A percentile compares a stretch with the other conserved stretches of the same genome.
phyloP scores from a whole-genome alignment of 1,284 basidiomycete species.

The Ustilago trichophora region DNA sequence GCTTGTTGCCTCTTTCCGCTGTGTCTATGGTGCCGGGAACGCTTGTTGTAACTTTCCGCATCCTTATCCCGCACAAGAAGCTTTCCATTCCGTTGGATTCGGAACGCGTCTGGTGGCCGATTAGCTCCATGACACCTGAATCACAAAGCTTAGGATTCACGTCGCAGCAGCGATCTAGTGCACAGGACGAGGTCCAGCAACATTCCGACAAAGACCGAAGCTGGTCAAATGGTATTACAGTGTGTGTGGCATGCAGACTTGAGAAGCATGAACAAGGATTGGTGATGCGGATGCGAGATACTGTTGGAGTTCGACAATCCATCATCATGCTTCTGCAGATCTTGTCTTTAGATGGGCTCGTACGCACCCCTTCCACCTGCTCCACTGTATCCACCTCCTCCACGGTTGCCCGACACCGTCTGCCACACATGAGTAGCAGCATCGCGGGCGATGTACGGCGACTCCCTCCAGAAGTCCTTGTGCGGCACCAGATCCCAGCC shows the following conservation, averaged over 20 bases:
- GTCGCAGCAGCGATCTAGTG: no score
- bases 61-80: neutral
- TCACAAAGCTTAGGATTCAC: neutral
- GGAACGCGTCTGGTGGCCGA: neutral
- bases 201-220: neutral
- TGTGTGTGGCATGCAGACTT: no score
- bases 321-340: neutral
- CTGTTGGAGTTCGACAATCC: neutral
- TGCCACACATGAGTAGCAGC: conserved; percentile 44
- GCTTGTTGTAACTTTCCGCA: neutral
- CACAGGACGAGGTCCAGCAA: no score
- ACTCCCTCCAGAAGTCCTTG: conserved; percentile 59
- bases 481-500: conserved; percentile 62
- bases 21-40: neutral
- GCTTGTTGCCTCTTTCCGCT: no score
- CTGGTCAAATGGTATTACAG: neutral
- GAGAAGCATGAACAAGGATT: no score
- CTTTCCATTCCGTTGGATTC: no score
- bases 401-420: conserved; percentile 26
- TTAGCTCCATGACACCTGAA: neutral
- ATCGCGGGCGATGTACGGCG: conserved; percentile 49
- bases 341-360: conserved; percentile 27
- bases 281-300: neutral
- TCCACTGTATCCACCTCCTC: conserved; percentile 34
- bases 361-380: conserved; percentile 41